A percentile compares a stretch with the other conserved stretches of the same genome.
phyloP scores from a whole-genome alignment of 2,329 filamentous ascomycete species.

The Colletotrichum coccodes region DNA sequence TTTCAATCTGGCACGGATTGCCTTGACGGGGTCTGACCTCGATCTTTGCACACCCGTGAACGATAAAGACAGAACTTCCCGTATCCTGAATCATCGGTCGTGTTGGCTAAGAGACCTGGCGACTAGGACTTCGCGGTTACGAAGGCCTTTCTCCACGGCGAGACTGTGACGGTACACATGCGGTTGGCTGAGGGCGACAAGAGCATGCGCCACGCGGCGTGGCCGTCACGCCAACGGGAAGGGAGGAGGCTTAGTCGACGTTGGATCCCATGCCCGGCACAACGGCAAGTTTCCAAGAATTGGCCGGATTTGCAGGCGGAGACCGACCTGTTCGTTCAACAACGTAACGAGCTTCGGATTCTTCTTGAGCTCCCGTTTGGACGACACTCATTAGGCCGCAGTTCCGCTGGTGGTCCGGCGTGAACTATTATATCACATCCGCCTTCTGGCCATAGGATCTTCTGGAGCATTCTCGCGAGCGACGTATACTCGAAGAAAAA shows the following conservation, averaged over 20 bases:
- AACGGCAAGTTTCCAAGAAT: conserved; percentile 10
- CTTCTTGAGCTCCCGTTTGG: neutral
- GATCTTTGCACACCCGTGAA: conserved; percentile 3
- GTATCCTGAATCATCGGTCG: neutral
- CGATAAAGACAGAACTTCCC: neutral
- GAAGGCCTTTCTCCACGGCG: neutral
- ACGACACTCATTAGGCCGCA: neutral
- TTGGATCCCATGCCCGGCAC: conserved; percentile 19
- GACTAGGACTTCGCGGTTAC: neutral
- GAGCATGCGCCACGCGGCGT: conserved; percentile 30
- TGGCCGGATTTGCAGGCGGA: neutral
- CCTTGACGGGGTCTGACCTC: conserved; percentile 23
- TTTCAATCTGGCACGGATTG: conserved; percentile 23
- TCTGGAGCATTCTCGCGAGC: neutral
- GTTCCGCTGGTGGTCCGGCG: neutral
- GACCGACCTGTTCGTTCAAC: conserved; percentile 4
- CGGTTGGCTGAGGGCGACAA: neutral
- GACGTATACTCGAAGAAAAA: neutral
- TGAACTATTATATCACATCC: neutral
- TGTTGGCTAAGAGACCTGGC: neutral
- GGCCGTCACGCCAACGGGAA: conserved; percentile 14
- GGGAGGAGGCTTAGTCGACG: conserved; percentile 22
- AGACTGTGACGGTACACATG: neutral
- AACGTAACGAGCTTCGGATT: neutral
- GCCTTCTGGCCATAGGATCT: neutral